Evolutionary conservation across 441 rosid genomes (phyloP).

Genomic region (Francoa sonchifolia): DNA sequence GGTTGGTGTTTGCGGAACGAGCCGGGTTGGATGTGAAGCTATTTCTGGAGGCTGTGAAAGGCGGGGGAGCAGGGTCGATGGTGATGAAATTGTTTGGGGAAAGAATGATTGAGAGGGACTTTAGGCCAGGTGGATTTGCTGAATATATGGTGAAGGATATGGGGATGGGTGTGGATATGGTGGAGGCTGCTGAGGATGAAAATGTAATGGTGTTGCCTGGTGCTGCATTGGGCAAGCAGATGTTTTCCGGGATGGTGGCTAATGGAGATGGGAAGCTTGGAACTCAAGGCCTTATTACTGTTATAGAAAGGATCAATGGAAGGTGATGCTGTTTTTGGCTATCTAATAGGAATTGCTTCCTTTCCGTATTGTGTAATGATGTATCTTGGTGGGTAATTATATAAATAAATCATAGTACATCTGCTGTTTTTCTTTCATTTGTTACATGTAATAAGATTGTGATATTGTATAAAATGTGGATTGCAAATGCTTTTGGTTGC

Average conservation of each 20-base stretch:
- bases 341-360: too few species aligned
- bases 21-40: conserved; percentile 45
- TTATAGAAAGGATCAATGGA: conserved; percentile 50
- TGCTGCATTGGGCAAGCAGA: conserved; percentile 53
- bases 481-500: too few species aligned
- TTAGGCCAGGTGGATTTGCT: conserved; percentile 52
- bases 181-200: conserved; percentile 32
- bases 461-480: too few species aligned
- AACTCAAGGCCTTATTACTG: conserved; percentile 56
- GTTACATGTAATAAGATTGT: too few species aligned
- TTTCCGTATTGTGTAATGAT: too few species aligned
- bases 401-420: too few species aligned
- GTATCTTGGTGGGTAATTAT: too few species aligned
- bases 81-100: conserved; percentile 60
- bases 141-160: conserved; percentile 81
- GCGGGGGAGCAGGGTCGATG: conserved; percentile 57
- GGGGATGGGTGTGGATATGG: conserved; percentile 56
- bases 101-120: conserved; percentile 51
- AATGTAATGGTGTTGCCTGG: conserved; percentile 39
- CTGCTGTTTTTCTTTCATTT: too few species aligned
- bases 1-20: conserved; percentile 47
- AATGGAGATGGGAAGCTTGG: conserved; percentile 71
- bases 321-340: conserved; percentile 14
- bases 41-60: conserved; percentile 34
- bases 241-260: conserved; percentile 67